phyloP scores from a whole-genome alignment of 2,329 filamentous ascomycete species.

The Penicillium olsonii region DNA sequence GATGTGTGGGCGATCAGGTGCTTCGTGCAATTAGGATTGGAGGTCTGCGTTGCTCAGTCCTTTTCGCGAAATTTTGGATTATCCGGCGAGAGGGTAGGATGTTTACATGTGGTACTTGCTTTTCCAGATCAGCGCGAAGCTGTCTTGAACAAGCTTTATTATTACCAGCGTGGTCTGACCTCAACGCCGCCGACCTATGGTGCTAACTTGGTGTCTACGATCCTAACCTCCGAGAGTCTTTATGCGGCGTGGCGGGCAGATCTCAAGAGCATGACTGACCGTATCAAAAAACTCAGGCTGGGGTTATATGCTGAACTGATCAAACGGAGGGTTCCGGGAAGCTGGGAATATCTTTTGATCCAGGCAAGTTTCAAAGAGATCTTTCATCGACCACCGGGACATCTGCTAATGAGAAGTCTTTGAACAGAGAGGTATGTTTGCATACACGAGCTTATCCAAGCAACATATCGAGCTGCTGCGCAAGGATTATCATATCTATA shows the following conservation, averaged over 20 bases:
- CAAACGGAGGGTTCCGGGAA: neutral
- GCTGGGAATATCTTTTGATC: neutral
- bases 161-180: neutral
- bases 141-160: neutral
- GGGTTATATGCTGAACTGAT: neutral
- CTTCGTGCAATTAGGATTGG: constrained; percentile 1
- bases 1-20: constrained; percentile 1
- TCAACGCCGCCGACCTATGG: neutral
- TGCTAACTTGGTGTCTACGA: neutral
- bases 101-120: neutral
- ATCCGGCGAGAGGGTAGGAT: constrained; percentile 5
- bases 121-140: neutral
- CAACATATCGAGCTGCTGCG: neutral
- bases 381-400: too few species aligned
- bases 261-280: neutral
- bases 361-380: neutral
- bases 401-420: neutral
- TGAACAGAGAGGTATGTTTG: neutral
- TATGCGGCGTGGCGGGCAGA: neutral
- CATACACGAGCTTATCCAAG: neutral
- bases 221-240: neutral
- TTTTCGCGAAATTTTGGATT: constrained; percentile 2
- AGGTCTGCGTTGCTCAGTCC: constrained; percentile 1
- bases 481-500: neutral
- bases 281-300: neutral